Conservation (phyloP, 208 protist species). For the Wallacemonas sp. region DNA sequence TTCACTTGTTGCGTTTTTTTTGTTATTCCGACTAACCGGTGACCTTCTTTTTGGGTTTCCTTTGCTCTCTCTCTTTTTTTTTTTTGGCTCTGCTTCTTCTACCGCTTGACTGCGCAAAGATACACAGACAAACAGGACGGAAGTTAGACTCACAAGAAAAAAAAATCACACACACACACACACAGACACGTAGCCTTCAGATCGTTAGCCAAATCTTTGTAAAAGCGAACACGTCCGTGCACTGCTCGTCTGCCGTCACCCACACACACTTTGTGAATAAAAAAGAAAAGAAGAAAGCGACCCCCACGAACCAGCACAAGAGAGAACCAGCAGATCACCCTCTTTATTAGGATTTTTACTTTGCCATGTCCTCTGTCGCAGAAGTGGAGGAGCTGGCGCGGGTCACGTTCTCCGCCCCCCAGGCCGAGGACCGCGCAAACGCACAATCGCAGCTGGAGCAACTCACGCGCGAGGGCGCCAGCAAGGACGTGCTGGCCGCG, state of each 20-base stretch:
- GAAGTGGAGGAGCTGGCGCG: conserved; percentile 73
- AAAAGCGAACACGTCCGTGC: no score
- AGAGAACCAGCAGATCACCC: background rate
- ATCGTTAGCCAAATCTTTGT: no score
- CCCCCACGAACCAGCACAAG: background rate
- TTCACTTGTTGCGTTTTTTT: background rate
- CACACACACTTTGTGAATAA: no score
- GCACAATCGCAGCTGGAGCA: conserved; percentile 46
- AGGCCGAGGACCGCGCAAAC: conserved; percentile 42
- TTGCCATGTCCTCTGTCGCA: conserved; percentile 48
- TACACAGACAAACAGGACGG: background rate
- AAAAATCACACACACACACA: no score
- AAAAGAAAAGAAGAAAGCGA: background rate
- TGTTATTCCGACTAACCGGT: background rate
- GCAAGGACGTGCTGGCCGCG: conserved; percentile 34
- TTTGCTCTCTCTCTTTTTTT: conserved; percentile 16
- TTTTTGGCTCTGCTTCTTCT: background rate
- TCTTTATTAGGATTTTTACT: conserved; percentile 2
- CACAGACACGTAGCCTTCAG: background rate
- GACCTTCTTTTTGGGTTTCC: conserved; percentile 6
- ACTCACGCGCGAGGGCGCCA: conserved; percentile 57
- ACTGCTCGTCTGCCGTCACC: no score
- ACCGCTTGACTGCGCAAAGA: background rate
- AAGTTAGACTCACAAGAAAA: no score
- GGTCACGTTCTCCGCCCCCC: conserved; percentile 65